phyloP scores from a whole-genome alignment of 441 rosid genomes.

The Pelargonium myrrhifolium region DNA sequence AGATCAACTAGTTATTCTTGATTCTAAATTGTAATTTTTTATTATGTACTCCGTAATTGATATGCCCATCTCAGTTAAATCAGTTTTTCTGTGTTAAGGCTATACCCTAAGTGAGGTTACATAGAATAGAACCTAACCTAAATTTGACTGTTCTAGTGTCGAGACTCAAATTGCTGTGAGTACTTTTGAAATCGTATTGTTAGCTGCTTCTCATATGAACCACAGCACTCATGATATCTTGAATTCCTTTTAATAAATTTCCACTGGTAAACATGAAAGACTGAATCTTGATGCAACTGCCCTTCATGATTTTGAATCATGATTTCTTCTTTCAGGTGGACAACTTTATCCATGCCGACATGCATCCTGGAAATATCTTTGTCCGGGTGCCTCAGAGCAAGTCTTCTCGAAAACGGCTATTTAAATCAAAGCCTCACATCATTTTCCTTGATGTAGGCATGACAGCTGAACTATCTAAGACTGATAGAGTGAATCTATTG shows the following conservation, averaged over 20 bases:
- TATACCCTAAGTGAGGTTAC: not conserved
- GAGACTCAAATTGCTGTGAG: not conserved
- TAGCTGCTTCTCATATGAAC: not conserved
- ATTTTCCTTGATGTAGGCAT: conserved; percentile 99
- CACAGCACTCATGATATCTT: not conserved
- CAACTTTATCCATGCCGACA: conserved; percentile 99
- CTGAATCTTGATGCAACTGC: not conserved
- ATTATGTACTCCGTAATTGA: not conserved
- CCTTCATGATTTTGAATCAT: not conserved
- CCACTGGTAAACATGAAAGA: not conserved
- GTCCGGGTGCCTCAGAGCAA: conserved; percentile 64
- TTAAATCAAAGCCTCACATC: conserved; percentile 86
- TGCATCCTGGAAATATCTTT: conserved; percentile 99
- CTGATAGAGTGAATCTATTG: conserved; percentile 68
- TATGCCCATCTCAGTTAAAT: not conserved
- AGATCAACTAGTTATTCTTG: not conserved
- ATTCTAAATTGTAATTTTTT: not conserved
- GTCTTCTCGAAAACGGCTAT: conserved; percentile 60
- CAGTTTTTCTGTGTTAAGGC: not conserved
- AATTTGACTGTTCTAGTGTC: not conserved
- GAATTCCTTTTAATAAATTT: not conserved
- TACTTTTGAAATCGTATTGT: not conserved
- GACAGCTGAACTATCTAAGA: conserved; percentile 97
- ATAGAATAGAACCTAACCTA: too few species aligned
- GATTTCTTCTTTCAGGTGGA: conserved; percentile 60